These are phyloP conservation scores for Apostasia ramifera DNA, from an alignment of 106 monocot genomes.

Conservation along the genomic window DNA sequence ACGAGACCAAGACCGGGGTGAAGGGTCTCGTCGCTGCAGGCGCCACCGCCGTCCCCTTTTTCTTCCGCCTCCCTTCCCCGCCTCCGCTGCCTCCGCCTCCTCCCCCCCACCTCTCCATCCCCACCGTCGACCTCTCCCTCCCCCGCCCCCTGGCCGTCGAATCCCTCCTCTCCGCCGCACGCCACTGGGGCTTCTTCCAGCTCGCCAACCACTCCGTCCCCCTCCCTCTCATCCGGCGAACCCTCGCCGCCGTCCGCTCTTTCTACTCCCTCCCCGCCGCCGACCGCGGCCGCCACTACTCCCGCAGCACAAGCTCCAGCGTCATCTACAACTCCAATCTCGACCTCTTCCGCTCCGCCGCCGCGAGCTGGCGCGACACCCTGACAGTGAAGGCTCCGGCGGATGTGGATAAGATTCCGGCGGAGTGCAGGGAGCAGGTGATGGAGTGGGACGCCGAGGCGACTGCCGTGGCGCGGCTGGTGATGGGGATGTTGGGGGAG, in stretches of 20 bases:
- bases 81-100: background rate
- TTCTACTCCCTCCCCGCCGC: slow-evolving; percentile 37
- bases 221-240: background rate
- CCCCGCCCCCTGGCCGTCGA: slow-evolving; percentile 21
- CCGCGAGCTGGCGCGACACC: slow-evolving; percentile 47
- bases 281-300: slow-evolving; percentile 20
- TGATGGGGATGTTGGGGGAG: slow-evolving; percentile 59
- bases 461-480: slow-evolving; percentile 13
- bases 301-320: slow-evolving; percentile 13
- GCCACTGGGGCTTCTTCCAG: slow-evolving; percentile 46
- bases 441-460: slow-evolving; percentile 35
- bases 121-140: slow-evolving; percentile 48
- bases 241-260: slow-evolving; percentile 32
- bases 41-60: slow-evolving; percentile 24
- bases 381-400: slow-evolving; percentile 9
- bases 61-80: slow-evolving; percentile 31
- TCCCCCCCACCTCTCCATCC: slow-evolving; percentile 25
- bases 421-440: slow-evolving; percentile 30
- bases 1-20: slow-evolving; percentile 3
- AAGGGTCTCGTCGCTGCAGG: slow-evolving; percentile 35
- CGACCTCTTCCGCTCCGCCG: slow-evolving; percentile 27
- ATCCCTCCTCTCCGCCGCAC: slow-evolving; percentile 15
- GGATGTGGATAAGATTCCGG: slow-evolving; percentile 24
- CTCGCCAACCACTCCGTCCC: slow-evolving; percentile 33
- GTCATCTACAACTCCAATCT: slow-evolving; percentile 37